A percentile compares a stretch with the other conserved stretches of the same genome.
Conservation (phyloP, 1,284 basidiomycete genomes). For the Gomphus bonarii region DNA sequence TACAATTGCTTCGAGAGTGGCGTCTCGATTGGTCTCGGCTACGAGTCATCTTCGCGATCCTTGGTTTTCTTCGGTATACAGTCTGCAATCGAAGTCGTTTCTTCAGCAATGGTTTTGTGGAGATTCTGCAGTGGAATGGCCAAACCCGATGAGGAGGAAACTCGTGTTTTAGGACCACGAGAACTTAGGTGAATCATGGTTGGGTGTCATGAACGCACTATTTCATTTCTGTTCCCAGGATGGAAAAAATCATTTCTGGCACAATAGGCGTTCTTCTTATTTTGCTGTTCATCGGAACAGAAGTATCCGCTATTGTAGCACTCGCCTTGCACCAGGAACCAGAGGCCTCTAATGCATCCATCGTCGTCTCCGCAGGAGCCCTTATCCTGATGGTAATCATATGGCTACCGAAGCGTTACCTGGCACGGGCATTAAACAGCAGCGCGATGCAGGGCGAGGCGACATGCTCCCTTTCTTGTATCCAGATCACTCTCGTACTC, state of each 20-base stretch:
- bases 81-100: constrained; percentile 36
- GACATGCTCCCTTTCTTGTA: constrained; percentile 28
- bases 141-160: constrained; percentile 25
- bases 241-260: constrained; percentile 28
- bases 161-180: constrained; percentile 12
- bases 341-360: constrained; percentile 26
- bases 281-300: constrained; percentile 26
- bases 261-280: constrained; percentile 29
- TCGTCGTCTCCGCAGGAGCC: constrained; percentile 32
- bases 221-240: constrained; percentile 17
- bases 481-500: constrained; percentile 26
- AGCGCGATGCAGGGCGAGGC: constrained; percentile 34
- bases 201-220: background rate
- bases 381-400: constrained; percentile 29
- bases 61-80: constrained; percentile 43
- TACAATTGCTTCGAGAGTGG: constrained; percentile 28
- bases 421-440: constrained; percentile 32
- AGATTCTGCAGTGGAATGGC: constrained; percentile 24
- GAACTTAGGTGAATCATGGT: constrained; percentile 21
- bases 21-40: constrained; percentile 33
- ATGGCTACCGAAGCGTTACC: constrained; percentile 34
- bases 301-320: constrained; percentile 25
- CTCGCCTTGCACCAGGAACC: constrained; percentile 27
- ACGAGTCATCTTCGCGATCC: constrained; percentile 33
- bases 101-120: constrained; percentile 31